Conservation (phyloP, 1,284 basidiomycete genomes). For the Marasmius sp. region DNA sequence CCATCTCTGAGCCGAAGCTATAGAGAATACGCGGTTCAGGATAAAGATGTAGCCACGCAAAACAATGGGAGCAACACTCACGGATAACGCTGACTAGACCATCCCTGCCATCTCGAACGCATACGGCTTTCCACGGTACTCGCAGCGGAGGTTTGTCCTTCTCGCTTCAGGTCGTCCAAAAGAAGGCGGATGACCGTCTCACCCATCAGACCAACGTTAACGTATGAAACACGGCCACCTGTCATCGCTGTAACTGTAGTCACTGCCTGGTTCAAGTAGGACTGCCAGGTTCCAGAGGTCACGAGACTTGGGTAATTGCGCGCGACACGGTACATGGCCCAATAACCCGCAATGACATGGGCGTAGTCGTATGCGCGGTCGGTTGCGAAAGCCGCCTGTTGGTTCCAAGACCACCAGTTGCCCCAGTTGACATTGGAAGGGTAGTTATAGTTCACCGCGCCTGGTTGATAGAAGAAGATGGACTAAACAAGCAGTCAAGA, state of each 20-base stretch:
- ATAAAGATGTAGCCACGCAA: neutral
- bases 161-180: conserved; percentile 52
- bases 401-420: conserved; percentile 61
- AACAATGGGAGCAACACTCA: conserved; percentile 25
- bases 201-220: conserved; percentile 54
- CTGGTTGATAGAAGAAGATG: conserved; percentile 55
- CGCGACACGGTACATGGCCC: conserved; percentile 58
- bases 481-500: conserved; percentile 30
- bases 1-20: conserved; percentile 62
- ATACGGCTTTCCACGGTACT: conserved; percentile 49
- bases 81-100: conserved; percentile 54
- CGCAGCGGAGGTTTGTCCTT: conserved; percentile 50
- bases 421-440: conserved; percentile 50
- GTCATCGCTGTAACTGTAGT: conserved; percentile 51
- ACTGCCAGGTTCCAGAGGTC: conserved; percentile 49
- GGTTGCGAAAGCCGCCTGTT: conserved; percentile 45
- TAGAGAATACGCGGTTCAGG: neutral
- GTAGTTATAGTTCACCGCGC: conserved; percentile 48
- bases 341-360: conserved; percentile 57
- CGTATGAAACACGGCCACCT: conserved; percentile 44
- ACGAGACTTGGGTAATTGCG: conserved; percentile 55
- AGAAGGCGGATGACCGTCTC: conserved; percentile 53
- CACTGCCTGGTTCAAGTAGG: conserved; percentile 58
- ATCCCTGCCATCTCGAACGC: conserved; percentile 41
- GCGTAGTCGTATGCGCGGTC: conserved; percentile 63